These are phyloP conservation scores for Sclerotinia trifoliorum DNA, from an alignment of 2,329 filamentous ascomycete species.

Conservation along the genomic window DNA sequence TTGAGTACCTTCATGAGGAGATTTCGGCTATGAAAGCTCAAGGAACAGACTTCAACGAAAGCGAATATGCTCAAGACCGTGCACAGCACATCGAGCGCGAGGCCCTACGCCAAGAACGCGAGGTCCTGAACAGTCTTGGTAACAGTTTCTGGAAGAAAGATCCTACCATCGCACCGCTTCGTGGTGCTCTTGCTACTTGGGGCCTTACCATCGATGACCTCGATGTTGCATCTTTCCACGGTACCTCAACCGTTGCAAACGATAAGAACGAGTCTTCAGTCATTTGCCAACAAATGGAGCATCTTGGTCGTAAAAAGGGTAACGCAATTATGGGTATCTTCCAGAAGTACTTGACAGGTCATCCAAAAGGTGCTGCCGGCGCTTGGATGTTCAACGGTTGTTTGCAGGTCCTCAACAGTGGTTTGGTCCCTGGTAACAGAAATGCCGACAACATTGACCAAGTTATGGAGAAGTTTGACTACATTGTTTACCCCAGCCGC, in stretches of 20 bases:
- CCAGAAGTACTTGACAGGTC: slow-evolving; percentile 98
- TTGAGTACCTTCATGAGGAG: slow-evolving; percentile 91
- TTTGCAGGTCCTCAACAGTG: slow-evolving; percentile 90
- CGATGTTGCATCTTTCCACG: slow-evolving; percentile 95
- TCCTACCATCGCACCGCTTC: slow-evolving; percentile 86
- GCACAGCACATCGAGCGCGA: slow-evolving; percentile 83
- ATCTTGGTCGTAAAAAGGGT: slow-evolving; percentile 93
- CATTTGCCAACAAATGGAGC: slow-evolving; percentile 91
- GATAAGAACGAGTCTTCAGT: slow-evolving; percentile 99
- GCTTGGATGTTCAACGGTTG: slow-evolving; percentile 99
- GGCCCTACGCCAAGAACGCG: slow-evolving; percentile 85
- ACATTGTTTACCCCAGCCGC: slow-evolving; percentile 94
- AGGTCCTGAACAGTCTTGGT: slow-evolving; percentile 86
- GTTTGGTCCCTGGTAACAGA: slow-evolving; percentile 92
- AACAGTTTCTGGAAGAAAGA: slow-evolving; percentile 99
- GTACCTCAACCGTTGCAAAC: slow-evolving; percentile 96
- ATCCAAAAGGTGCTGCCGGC: slow-evolving; percentile 98
- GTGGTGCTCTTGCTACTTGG: slow-evolving; percentile 95
- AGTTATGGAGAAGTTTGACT: slow-evolving; percentile 95
- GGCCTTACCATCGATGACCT: slow-evolving; percentile 96
- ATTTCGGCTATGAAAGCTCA: slow-evolving; percentile 86
- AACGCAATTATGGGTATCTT: slow-evolving; percentile 96
- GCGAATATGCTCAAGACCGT: slow-evolving; percentile 83
- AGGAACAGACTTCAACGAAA: slow-evolving; percentile 71
- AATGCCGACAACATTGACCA: slow-evolving; percentile 98